Base-by-base conservation (phyloP, 208 protist genomes). In the Crithidia brevicula region DNA sequence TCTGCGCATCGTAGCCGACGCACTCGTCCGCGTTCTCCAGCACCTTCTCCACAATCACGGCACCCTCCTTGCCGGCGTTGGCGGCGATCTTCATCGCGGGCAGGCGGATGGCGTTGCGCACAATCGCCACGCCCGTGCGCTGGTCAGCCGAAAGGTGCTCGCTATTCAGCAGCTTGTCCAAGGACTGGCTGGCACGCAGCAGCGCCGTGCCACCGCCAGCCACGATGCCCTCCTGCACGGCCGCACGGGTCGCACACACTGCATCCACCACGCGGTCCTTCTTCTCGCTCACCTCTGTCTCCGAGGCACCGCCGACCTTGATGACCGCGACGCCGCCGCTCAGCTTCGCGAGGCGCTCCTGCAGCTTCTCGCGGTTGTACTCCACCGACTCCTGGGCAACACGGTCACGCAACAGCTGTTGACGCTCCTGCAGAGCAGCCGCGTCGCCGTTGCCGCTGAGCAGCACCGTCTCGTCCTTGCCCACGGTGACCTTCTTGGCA, bases 281-380 rank as follows among this genome's bases (percentile, higher is more conserved):
- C 92, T 98, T 99, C 91, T 99, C 99, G 74, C 86, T 87, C 16
- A 99, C 98, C 90, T 99, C 99, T 27, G 99, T 97, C 80, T 99
- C 99, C 16, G 91, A 97, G 20, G 88, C 92, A 58, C 99, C 99
- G 43, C 99, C 99, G 58, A 99, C 94, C 69, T 96, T 97, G 82
- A 99, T 95, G 28, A 99, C 92, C 23, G 96, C 98, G 34, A 99
- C 97, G 63, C 98, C 98, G 59, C 98, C 98, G 28, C 81, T 82
- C 23, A 99, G 93, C 81, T 99, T 99, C 54, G 98, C 98, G 30
- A 99, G 89, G 60, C 99, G 95, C 85, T 99, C 97, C 81, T 99
- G 79, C 13, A 99, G 75, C 85, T 99, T 99, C 75, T 99, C 98
- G 36, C 89, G 85, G 71, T 99, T 98, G 79, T 99, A 99, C 47